phyloP scores from a whole-genome alignment of 805 yeast species.

The Ogataea polymorpha region DNA sequence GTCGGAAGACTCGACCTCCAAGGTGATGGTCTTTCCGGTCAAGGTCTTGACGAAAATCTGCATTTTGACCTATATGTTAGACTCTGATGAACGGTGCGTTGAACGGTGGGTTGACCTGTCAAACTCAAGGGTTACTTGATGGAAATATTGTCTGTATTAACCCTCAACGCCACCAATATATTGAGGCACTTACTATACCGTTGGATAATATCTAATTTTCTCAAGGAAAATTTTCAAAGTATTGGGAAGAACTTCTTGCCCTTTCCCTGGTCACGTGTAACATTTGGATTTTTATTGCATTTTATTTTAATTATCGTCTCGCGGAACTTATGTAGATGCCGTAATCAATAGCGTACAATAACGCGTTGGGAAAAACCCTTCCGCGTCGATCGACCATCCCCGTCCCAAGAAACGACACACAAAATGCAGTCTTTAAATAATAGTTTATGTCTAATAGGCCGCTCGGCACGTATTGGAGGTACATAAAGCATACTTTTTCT shows the following conservation, averaged over 20 bases:
- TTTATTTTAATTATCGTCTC: not conserved
- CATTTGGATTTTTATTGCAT: too few species aligned
- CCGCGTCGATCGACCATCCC: conserved; percentile 5
- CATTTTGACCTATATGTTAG: conserved; percentile 45
- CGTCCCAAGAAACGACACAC: not conserved
- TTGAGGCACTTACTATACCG: conserved; percentile 10
- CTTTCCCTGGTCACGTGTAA: conserved; percentile 2
- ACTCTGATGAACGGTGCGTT: not conserved
- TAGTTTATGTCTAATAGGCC: not conserved
- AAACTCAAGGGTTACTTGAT: not conserved
- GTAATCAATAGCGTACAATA: too few species aligned
- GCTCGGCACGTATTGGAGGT: not conserved
- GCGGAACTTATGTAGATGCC: too few species aligned
- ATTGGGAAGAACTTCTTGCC: not conserved
- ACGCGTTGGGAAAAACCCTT: not conserved
- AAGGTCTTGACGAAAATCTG: conserved; percentile 99
- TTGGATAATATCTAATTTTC: conserved; percentile 11
- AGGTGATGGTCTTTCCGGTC: conserved; percentile 95
- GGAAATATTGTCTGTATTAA: not conserved
- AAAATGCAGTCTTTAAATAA: not conserved
- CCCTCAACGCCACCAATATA: not conserved
- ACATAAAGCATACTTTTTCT: not conserved
- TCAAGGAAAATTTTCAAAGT: conserved; percentile 10
- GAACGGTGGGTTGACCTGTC: not conserved
- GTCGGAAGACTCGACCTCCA: conserved; percentile 88